Evolutionary conservation across 805 yeast genomes (phyloP), one percentile per base, ranked within the genome.

Genomic region (Phaffomyces opuntiae): DNA sequence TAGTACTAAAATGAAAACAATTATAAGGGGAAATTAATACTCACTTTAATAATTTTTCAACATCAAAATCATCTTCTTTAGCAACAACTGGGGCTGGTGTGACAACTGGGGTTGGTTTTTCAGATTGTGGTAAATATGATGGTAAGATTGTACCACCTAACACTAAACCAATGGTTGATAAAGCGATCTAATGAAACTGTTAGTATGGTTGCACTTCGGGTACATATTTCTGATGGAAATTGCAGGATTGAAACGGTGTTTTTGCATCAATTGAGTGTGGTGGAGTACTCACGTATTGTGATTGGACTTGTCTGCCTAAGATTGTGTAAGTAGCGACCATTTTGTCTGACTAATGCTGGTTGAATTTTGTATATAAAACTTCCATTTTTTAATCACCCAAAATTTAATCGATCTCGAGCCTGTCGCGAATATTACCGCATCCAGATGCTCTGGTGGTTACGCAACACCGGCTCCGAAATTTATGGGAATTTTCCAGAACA

Each of bases 151-250:
- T 64, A 43, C 60, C 62, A 36, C 60, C 64, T 29, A 61, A 57
- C 29, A 67, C 66, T 16, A 65, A 52, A 21, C 62, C 53, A 16
- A 61, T 62, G 27, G 65, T 60, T 16, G 59, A 63, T 34, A 62
- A 54, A 14, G 65, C 57, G 40, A 62, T 63, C 69, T 64, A 52
- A 46, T 7, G 14, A 14, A 8, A 9, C 4, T 5, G 42, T 41
- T 26, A 41, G 43, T 35, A 17, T 17, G 19, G 19, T 17, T 17
- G 3, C 19, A 17, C 19, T 17, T 17, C 19, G 19, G 19, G 19
- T 24, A n/a, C n/a, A 3, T 19, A n/a, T 14, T n/a, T 8, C 17
- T 16, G 19, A 16, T 4, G 11, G 9, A 32, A 6, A 21, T 3
- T 21, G 5, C 24, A 5, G 5, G 7, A 21, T 6, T 21, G 24